phyloP scores from a whole-genome alignment of 331 rosid species.

The Saraca asoca region DNA sequence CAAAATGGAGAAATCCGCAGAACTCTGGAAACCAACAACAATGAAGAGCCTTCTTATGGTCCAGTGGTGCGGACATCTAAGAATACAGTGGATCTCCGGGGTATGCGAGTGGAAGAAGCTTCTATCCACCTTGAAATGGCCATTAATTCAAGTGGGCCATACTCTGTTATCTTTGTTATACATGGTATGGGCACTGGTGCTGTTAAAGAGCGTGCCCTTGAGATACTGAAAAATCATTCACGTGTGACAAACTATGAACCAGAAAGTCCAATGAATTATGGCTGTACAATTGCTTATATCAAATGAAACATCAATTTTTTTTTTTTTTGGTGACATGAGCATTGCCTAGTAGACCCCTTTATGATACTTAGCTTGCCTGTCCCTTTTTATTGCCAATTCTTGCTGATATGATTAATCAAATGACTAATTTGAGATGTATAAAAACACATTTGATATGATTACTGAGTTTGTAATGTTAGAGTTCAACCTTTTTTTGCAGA shows the following conservation, averaged over 20 bases:
- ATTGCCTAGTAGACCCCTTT: conserved; percentile 16
- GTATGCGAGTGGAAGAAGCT: conserved; percentile 86
- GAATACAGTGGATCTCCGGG: conserved; percentile 84
- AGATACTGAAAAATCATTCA: conserved; percentile 61
- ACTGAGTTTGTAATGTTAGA: background rate
- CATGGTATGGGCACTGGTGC: conserved; percentile 97
- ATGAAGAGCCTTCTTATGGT: conserved; percentile 55
- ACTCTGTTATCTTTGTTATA: conserved; percentile 76
- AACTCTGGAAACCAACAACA: conserved; percentile 36
- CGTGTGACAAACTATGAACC: conserved; percentile 71
- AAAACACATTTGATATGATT: conserved; percentile 20
- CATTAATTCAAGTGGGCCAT: conserved; percentile 53
- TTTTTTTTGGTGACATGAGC: conserved; percentile 20
- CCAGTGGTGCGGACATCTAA: conserved; percentile 76
- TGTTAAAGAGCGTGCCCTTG: conserved; percentile 63
- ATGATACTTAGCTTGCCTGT: background rate
- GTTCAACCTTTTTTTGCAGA: conserved; percentile 12
- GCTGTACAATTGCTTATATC: conserved; percentile 88
- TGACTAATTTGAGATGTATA: conserved; percentile 24
- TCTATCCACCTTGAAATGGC: conserved; percentile 75
- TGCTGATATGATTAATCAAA: conserved; percentile 4
- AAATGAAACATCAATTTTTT: conserved; percentile 42
- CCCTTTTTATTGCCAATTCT: background rate
- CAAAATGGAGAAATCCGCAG: conserved; percentile 40
- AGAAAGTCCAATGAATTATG: conserved; percentile 79